Base-by-base conservation (phyloP, 345 rosid genomes). In the Populus davidiana region DNA sequence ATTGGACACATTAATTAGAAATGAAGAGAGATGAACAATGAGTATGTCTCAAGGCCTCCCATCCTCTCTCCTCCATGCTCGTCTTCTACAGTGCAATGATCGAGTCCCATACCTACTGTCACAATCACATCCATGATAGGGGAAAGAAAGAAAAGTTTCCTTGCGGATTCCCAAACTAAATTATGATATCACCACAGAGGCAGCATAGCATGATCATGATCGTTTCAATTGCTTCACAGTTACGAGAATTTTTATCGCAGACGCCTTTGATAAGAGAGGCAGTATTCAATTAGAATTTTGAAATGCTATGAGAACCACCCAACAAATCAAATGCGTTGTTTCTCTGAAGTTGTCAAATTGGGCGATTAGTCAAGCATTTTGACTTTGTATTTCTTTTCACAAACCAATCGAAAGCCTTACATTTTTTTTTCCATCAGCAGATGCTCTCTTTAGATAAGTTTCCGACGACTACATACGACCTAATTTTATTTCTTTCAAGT, bases 51-150 rank as follows among this genome's bases (percentile, higher is more conserved):
- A 61, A 68, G 54, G n/a, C 68, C 39, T 50, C n/a, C 20, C 21
- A 31, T 70, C n/a, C 69, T 39, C 13, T 4, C 54, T 64, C 16
- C 54, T 64, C 25, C 71, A 78, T 66, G 76, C 41, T 72, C 81
- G 59, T 71, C 72, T 12, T 69, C 77, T 20, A 68, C 77, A 66
- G 62, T 73, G 17, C 18, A 65, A 65, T 75, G 78, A 69, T 66
- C 33, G 49, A 66, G 63, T 33, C 47, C 10, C 38, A 14, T 67
- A 20, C 35, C 31, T 61, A 14, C n/a, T 5, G 21, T 63, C 65
- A 35, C 49, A 9, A 18, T 67, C 74, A 74, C 50, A 43, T 74
- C 50, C 78, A 62, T 33, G 67, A 67, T 6, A 47, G 74, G 63
- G 50, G 21, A 10, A 23, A 11, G 27, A 8, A 7, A 21, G 35